Evolutionary conservation across 2,329 filamentous ascomycete genomes (phyloP), one percentile per base, ranked within the genome.

Genomic region (Teratosphaeria viscida): DNA sequence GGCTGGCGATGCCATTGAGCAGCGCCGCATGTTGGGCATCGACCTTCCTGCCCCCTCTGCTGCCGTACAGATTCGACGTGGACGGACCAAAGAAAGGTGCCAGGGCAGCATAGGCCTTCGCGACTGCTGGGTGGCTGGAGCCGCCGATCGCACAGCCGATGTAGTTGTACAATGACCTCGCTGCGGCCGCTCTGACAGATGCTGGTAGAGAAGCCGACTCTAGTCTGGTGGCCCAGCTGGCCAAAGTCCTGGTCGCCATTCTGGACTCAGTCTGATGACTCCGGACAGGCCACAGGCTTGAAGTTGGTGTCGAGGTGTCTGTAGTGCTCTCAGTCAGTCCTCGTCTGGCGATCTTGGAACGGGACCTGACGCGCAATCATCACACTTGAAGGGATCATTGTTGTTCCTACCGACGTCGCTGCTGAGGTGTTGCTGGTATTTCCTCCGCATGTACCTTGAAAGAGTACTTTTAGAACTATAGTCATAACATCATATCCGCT

Each of bases 1-100:
- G 79, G 34, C 77, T 80, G 12, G 80, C 78, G 52, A 83, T 81
- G 29, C 81, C 81, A 61, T 83, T 82, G 54, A 83, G 64, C 6
- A 82, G 68, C 0, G 79, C 79, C 1, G 80, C 80, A 59, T 79
- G 73, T 63, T 79, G 77, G 1, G 79, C 75, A 62, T 82, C 78
- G 5, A 72, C 68, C 54, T 69, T 68, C 27, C 70, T 67, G 29
- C 69, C 69, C 58, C 72, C 72, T 23, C 69, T 64, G 16, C 64
- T 57, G 39, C 74, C 75, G 2, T 76, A 66, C 16, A 78, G 64
- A 10, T 68, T 68, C 2, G 73, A 75, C 1, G 72, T 76, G 5
- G 71, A 64, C 1, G 65, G 61, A 1, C 75, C 73, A 54, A 74
- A 73, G 66, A 78, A 75, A 1, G 72, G 68, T 19, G 67, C 56